These are phyloP conservation scores for Chrysochromulina parva DNA, from an alignment of 78 protist genomes.

Conservation along the genomic window DNA sequence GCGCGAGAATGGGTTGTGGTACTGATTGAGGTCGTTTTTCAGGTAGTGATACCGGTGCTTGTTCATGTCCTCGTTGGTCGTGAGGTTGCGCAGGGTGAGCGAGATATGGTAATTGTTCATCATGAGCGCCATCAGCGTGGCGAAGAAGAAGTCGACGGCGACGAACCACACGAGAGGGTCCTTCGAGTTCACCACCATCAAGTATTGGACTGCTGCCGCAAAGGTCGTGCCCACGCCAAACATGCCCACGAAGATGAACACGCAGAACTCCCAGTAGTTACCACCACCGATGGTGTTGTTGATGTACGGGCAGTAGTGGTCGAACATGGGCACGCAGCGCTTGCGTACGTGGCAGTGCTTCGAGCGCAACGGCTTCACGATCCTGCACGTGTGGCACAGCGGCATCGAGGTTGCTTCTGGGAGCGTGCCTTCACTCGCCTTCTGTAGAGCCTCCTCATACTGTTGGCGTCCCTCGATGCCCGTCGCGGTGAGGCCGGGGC, in stretches of 20 bases:
- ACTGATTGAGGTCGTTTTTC: background rate
- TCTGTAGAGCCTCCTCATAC: background rate
- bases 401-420: no score
- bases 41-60: background rate
- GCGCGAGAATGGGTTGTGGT: background rate
- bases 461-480: background rate
- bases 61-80: constrained; percentile 12
- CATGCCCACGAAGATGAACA: background rate
- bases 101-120: background rate
- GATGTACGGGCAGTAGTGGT: constrained; percentile 27
- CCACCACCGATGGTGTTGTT: background rate
- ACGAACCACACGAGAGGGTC: no score
- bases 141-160: background rate
- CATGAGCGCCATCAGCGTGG: background rate
- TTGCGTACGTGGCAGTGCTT: background rate
- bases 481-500: background rate
- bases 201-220: no score
- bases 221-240: no score
- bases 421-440: background rate
- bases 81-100: background rate
- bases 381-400: constrained; percentile 24
- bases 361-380: constrained; percentile 5
- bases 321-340: background rate
- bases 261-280: background rate
- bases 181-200: no score